These are phyloP conservation scores for Aspergillus olivimuriae DNA, from an alignment of 495 filamentous ascomycete genomes.

Conservation along the genomic window DNA sequence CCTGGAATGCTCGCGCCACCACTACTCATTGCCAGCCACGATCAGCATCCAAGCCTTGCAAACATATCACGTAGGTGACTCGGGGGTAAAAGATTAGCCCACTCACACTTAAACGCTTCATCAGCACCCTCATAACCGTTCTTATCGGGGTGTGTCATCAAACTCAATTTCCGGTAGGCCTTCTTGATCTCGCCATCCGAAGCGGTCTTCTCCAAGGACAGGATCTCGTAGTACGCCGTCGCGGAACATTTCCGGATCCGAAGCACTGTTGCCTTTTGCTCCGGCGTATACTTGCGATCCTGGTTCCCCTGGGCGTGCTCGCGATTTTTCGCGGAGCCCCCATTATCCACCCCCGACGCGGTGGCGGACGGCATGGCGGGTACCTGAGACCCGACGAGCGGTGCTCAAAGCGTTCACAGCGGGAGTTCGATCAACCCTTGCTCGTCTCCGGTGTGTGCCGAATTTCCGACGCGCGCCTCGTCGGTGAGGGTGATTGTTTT, in stretches of 20 bases:
- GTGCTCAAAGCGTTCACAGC: neutral
- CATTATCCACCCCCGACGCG: constrained; percentile 65
- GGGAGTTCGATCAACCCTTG: too few relatives aligned
- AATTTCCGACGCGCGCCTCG: too few relatives aligned
- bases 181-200: constrained; percentile 89
- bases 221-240: constrained; percentile 92
- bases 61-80: too few relatives aligned
- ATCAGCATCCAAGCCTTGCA: too few relatives aligned
- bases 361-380: constrained; percentile 68
- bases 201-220: constrained; percentile 65
- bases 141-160: constrained; percentile 97
- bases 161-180: constrained; percentile 86
- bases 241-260: constrained; percentile 75
- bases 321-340: constrained; percentile 58
- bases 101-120: constrained; percentile 89
- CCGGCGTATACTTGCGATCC: constrained; percentile 78
- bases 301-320: constrained; percentile 93
- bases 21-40: too few relatives aligned
- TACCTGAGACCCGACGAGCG: neutral
- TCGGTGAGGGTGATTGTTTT: too few relatives aligned
- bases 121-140: constrained; percentile 96
- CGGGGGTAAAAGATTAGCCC: neutral
- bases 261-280: constrained; percentile 85
- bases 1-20: constrained; percentile 88
- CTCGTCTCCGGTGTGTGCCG: too few relatives aligned